Base-by-base conservation (phyloP, 2,329 filamentous ascomycete genomes). In the Claviceps fusiformis region DNA sequence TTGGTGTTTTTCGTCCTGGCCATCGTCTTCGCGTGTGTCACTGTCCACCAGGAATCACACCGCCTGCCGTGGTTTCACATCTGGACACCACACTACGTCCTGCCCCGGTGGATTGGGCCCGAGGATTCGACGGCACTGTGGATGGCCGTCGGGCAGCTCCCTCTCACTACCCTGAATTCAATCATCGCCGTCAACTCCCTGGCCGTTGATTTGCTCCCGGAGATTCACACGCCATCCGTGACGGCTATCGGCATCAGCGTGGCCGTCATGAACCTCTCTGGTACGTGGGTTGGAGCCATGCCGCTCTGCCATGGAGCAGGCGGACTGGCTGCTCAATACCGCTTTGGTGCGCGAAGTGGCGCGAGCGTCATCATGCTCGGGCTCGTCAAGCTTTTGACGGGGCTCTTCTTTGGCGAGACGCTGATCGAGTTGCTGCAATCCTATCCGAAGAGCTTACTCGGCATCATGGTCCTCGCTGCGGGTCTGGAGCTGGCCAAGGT, bases 211-310 rank as follows among this genome's bases (percentile, higher is more conserved):
- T 76, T 97, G 11, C 75, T 95, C 3, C 89, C 90, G 0, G 71
- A 80, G 1, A 70, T 86, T 3, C 78, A 80, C 0, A 61, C 83
- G 0, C 89, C 89, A 0, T 82, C 81, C 0, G 85, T 89, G 6
- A 92, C 89, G 0, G 76, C 83, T 0, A 75, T 97, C 35, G 92
- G 91, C 1, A 67, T 91, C 57, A 95, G 89, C 54, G 88, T 97
- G 4, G 84, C 85, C 0, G 63, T 75, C 2, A 95, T 95, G 81
- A 97, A 97, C 66, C 73, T 96, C 3, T 68, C 86, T 1, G 86
- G 87, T 17, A 91, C 88, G 63, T 95, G 89, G 87, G 95, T 95
- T 63, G 91, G 91, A 50, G 87, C 86, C 5, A 97, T 96, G 93
- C 93, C 92, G 3, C 83, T 93, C 4, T 97, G 93, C 65, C 93